Evolutionary conservation across 1,284 basidiomycete species (phyloP).

Genomic region (Trichosporon asahii): DNA sequence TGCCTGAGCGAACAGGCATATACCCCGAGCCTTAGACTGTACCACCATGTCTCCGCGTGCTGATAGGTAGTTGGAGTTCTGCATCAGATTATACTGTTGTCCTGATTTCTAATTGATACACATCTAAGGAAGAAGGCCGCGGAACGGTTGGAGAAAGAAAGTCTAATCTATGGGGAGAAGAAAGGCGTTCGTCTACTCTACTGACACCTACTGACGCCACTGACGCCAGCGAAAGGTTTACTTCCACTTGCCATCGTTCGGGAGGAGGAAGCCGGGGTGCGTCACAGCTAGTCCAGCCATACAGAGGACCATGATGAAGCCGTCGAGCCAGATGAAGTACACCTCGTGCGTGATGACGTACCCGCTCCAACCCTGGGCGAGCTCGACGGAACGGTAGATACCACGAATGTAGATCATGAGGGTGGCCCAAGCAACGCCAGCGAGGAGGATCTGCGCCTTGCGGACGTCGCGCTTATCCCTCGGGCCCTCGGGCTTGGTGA

Average conservation of each 20-base stretch:
- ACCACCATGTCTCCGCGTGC: not conserved
- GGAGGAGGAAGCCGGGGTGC: slow-evolving; percentile 36
- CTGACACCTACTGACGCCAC: not conserved
- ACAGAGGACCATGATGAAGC: slow-evolving; percentile 37
- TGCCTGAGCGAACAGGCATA: not conserved
- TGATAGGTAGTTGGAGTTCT: not conserved
- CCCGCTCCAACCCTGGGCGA: slow-evolving; percentile 38
- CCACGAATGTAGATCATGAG: slow-evolving; percentile 46
- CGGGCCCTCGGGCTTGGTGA: not conserved
- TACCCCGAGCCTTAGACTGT: not conserved
- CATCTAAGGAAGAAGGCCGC: not conserved
- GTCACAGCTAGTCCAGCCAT: slow-evolving; percentile 26
- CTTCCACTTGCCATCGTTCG: slow-evolving; percentile 10
- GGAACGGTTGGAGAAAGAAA: not conserved
- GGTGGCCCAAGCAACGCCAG: slow-evolving; percentile 35
- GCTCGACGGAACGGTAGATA: slow-evolving; percentile 43
- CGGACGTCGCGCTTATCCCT: slow-evolving; percentile 8
- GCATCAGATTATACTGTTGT: slow-evolving; percentile 2
- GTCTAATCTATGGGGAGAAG: not conserved
- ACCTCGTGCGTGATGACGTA: slow-evolving; percentile 29
- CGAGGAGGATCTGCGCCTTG: slow-evolving; percentile 29
- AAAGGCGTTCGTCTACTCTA: not conserved
- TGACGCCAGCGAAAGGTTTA: not conserved
- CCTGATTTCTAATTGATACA: not conserved
- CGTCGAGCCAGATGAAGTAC: slow-evolving; percentile 41